A percentile compares a stretch with the other conserved stretches of the same genome.
Conservation (phyloP, 2,329 filamentous ascomycete genomes). For the Neonectria faginata region DNA sequence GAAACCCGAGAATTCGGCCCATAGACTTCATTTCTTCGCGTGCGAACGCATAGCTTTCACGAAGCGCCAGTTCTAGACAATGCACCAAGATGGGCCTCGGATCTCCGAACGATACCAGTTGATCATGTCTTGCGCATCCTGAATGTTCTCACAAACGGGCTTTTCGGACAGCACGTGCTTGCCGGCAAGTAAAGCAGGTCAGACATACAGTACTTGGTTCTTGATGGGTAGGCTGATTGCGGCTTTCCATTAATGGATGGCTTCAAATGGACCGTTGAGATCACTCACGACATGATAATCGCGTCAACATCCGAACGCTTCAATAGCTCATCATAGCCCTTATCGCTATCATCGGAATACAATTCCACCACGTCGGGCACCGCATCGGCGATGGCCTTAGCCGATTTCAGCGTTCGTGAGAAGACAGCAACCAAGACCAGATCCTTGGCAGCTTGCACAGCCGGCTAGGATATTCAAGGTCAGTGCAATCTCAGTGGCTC, state of each 20-base stretch:
- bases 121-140: conserved; percentile 8
- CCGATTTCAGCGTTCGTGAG: conserved; percentile 12
- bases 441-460: conserved; percentile 3
- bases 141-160: conserved; percentile 10
- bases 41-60: conserved; percentile 25
- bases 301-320: conserved; percentile 16
- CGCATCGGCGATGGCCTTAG: conserved; percentile 8
- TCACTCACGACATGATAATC: conserved; percentile 14
- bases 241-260: background rate
- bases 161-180: conserved; percentile 23
- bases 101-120: conserved; percentile 21
- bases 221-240: conserved; percentile 6
- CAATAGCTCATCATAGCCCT: conserved; percentile 6
- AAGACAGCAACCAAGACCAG: conserved; percentile 11
- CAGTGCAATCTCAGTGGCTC: background rate
- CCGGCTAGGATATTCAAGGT: conserved; percentile 3
- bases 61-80: conserved; percentile 32
- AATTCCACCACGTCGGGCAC: conserved; percentile 2
- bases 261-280: background rate
- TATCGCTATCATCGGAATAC: conserved; percentile 7
- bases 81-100: conserved; percentile 18
- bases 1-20: conserved; percentile 12
- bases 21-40: conserved; percentile 11
- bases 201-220: conserved; percentile 15
- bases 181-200: conserved; percentile 10